Base-by-base conservation (phyloP, 2,329 filamentous ascomycete genomes). In the Hymenoscyphus repandus region DNA sequence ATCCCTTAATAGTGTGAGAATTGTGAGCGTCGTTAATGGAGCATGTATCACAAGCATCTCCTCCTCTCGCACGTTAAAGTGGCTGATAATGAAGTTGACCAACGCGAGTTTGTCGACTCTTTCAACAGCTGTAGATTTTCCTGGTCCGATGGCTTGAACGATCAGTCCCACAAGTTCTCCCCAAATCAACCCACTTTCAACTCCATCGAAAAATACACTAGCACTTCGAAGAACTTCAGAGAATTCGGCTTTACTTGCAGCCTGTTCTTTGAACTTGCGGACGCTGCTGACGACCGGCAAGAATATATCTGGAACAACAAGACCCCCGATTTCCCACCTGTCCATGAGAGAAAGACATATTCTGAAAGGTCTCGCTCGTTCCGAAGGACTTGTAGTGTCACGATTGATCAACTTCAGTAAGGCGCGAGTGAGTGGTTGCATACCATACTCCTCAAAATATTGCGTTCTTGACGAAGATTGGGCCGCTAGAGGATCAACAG, bases 281-380 rank as follows among this genome's bases (percentile, higher is more conserved):
- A 95, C 85, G 60, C 86, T 95, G 64, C 85, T 79, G 60, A 99
- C 80, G 22, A 92, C 84, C 3, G 91, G 88, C 12, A 96, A 74
- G 64, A 99, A 97, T 12, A 97, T 80, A 54, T 90, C 85, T 0
- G 91, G 88, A 1, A 97, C 86, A 42, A 99, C 83, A 15, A 92
- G 76, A 1, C 90, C 90, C 30, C 93, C 93, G 58, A 99, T 92
- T 67, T 99, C 93, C 91, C 90, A 97, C 52, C 91, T 84, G 69
- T 99, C 93, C 93, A 99, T 97, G 47, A 99, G 74, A 13, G 95
- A 96, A 2, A 97, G 77, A 62, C 90, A 95, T 56, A 97, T 89
- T 50, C 91, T 84, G 65, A 95, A 96, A 0, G 93, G 92, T 36
- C 84, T 83, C 17, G 90, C 89, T 65, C 84, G 79, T 62, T 95